Percentiles rank a stretch among this genome's conserved stretches.
Evolutionary conservation across 208 protist species (phyloP).

Genomic region (Trypanosoma conorhini): DNA sequence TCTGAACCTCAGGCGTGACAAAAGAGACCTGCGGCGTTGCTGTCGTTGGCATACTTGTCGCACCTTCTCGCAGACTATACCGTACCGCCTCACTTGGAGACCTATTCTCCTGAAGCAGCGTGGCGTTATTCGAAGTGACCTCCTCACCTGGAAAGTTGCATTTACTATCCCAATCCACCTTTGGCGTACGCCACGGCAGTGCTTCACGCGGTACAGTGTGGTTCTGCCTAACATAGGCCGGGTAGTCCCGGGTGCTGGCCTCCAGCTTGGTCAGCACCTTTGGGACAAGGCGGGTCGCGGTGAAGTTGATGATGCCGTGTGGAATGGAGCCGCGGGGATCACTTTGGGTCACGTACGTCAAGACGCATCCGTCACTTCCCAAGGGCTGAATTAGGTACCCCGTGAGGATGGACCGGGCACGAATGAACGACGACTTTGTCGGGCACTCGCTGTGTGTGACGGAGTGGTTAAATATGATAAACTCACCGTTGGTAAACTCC

Average conservation of each 20-base stretch:
- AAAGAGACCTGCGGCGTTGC: background rate
- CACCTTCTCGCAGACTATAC: background rate
- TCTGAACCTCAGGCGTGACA: background rate
- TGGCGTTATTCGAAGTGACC: constrained; percentile 5
- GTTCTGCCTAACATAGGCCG: constrained; percentile 47
- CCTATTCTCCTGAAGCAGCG: background rate
- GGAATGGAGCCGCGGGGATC: constrained; percentile 86
- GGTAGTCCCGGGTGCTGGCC: constrained; percentile 67
- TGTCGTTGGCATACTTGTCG: background rate
- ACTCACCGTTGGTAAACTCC: constrained; percentile 90
- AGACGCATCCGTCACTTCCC: constrained; percentile 39
- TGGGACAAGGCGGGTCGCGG: constrained; percentile 59
- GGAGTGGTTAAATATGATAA: constrained; percentile 93
- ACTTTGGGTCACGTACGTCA: constrained; percentile 87
- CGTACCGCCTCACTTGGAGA: background rate
- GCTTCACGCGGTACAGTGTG: constrained; percentile 50
- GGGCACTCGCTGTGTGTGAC: constrained; percentile 77
- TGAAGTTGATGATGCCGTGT: constrained; percentile 78
- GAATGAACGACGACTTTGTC: constrained; percentile 71
- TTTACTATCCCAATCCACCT: constrained; percentile 80
- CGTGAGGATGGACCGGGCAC: constrained; percentile 79
- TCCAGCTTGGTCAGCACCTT: constrained; percentile 70
- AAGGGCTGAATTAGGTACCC: constrained; percentile 84
- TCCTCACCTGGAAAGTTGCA: constrained; percentile 65
- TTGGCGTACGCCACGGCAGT: constrained; percentile 74